Percentiles rank a stretch among this genome's conserved stretches.
Evolutionary conservation across 2,329 filamentous ascomycete species (phyloP).

Genomic region (Colletotrichum viniferum): DNA sequence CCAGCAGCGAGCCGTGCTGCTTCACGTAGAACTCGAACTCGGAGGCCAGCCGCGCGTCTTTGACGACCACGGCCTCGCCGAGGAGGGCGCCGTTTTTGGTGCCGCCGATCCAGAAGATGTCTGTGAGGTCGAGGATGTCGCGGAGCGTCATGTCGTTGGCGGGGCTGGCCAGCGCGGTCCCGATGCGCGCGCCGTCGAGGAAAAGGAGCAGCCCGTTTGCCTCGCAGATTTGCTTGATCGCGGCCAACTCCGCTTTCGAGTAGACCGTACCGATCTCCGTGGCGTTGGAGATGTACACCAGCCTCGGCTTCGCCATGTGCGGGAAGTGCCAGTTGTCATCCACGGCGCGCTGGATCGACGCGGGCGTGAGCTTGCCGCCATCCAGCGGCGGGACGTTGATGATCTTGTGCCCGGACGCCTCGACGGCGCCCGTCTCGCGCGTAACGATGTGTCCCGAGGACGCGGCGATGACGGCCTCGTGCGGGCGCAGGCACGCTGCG

Average conservation of each 20-base stretch:
- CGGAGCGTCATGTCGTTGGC: slow-evolving; percentile 46
- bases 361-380: slow-evolving; percentile 50
- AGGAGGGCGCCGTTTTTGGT: slow-evolving; percentile 56
- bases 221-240: slow-evolving; percentile 47
- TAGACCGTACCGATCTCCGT: slow-evolving; percentile 56
- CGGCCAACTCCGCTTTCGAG: slow-evolving; percentile 43
- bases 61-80: slow-evolving; percentile 55
- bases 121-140: slow-evolving; percentile 50
- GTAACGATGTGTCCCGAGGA: slow-evolving; percentile 54
- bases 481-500: slow-evolving; percentile 52
- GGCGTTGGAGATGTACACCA: slow-evolving; percentile 58
- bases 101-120: slow-evolving; percentile 60
- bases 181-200: slow-evolving; percentile 52
- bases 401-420: slow-evolving; percentile 56
- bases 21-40: slow-evolving; percentile 58
- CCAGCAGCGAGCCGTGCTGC: slow-evolving; percentile 54
- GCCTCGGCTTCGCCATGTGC: slow-evolving; percentile 53
- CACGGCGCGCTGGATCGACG: slow-evolving; percentile 43
- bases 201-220: slow-evolving; percentile 45
- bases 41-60: slow-evolving; percentile 41
- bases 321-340: slow-evolving; percentile 55
- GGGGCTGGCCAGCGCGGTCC: slow-evolving; percentile 42
- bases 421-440: slow-evolving; percentile 54
- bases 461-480: slow-evolving; percentile 55
- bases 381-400: slow-evolving; percentile 49